A percentile compares a stretch with the other conserved stretches of the same genome.
Evolutionary conservation across 2,329 filamentous ascomycete genomes (phyloP).

Genomic region (Fusarium globosum): DNA sequence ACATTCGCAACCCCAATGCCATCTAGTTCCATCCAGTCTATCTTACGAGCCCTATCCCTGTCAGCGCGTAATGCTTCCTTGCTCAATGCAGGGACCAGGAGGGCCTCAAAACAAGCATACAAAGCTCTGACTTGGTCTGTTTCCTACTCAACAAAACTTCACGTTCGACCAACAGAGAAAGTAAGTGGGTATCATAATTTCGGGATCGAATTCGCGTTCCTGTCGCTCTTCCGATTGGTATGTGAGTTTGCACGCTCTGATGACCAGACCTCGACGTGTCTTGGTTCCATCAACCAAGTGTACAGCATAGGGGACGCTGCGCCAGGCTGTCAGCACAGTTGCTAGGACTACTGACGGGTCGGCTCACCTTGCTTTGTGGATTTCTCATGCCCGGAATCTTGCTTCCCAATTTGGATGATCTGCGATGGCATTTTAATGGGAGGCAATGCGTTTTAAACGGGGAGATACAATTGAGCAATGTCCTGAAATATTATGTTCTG

Average conservation of each 20-base stretch:
- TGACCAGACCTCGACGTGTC: background rate
- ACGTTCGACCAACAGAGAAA: background rate
- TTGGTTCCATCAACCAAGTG: too few relatives aligned
- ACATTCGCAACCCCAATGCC: background rate
- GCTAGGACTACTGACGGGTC: too few relatives aligned
- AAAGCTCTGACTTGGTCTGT: rapidly evolving
- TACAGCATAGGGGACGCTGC: too few relatives aligned
- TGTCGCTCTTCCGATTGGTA: rapidly evolving
- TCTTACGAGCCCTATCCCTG: background rate
- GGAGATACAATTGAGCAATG: background rate
- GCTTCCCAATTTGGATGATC: rapidly evolving
- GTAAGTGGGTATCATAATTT: background rate
- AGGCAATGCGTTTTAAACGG: too few relatives aligned
- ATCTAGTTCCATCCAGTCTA: background rate
- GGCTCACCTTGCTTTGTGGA: too few relatives aligned
- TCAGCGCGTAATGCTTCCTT: rapidly evolving
- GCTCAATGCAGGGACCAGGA: background rate
- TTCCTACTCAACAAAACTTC: background rate
- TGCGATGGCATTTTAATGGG: background rate
- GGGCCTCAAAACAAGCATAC: background rate
- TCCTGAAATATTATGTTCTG: rapidly evolving
- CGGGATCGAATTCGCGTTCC: rapidly evolving
- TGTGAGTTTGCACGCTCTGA: background rate
- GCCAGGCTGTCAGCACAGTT: background rate
- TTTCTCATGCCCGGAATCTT: rapidly evolving